Conservation (phyloP, 2,329 filamentous ascomycete species). For the Phyllosticta ampelicida region DNA sequence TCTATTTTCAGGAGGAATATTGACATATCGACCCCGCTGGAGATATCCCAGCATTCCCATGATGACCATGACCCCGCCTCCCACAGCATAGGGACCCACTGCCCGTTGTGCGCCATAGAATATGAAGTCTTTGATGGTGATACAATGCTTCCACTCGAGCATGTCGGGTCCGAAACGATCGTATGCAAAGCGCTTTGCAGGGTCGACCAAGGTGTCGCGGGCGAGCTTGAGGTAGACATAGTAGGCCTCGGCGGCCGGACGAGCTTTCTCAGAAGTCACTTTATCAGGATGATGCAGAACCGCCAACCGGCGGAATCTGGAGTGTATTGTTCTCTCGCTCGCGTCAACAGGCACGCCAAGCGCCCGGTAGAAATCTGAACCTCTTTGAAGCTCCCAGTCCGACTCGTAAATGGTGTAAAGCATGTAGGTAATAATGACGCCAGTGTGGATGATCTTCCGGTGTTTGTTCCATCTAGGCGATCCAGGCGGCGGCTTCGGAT, state of each 20-base stretch:
- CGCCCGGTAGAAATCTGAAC: conserved; percentile 67
- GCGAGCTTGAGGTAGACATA: conserved; percentile 79
- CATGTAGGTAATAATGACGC: conserved; percentile 75
- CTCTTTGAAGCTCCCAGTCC: conserved; percentile 63
- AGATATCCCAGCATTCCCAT: conserved; percentile 57
- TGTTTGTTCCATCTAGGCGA: conserved; percentile 60
- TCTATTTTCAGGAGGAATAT: conserved; percentile 10
- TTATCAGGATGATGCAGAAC: conserved; percentile 77
- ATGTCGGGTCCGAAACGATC: conserved; percentile 75
- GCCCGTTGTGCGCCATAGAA: conserved; percentile 52
- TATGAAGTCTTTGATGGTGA: conserved; percentile 63
- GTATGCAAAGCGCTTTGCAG: conserved; percentile 72
- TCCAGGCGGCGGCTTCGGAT: conserved; percentile 61
- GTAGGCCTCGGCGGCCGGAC: conserved; percentile 37
- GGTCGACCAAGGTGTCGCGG: conserved; percentile 70
- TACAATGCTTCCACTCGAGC: conserved; percentile 53
- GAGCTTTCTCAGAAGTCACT: conserved; percentile 31
- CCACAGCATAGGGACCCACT: conserved; percentile 50
- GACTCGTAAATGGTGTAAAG: conserved; percentile 88
- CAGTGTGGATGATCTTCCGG: conserved; percentile 70
- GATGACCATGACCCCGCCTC: conserved; percentile 48
- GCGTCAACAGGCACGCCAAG: conserved; percentile 60
- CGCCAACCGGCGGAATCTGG: conserved; percentile 67
- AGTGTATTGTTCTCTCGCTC: conserved; percentile 68
- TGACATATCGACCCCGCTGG: conserved; percentile 49